phyloP scores from a whole-genome alignment of 192 early-diverging fungal genomes.

The Geranomyces michiganensis region DNA sequence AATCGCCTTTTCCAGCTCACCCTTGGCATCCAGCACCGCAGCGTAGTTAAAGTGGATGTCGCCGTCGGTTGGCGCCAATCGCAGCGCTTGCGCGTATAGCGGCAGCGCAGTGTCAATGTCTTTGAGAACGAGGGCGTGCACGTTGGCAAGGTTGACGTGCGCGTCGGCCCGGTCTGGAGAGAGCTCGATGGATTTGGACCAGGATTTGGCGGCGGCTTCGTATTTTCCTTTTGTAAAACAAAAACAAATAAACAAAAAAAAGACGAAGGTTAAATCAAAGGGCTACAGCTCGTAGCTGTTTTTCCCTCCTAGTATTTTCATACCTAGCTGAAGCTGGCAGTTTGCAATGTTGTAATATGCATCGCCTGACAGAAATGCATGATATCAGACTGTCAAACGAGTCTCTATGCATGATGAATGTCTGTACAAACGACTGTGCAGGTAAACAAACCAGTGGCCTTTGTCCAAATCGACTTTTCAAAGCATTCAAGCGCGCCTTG shows the following conservation, averaged over 20 bases:
- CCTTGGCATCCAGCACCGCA: slow-evolving; percentile 63
- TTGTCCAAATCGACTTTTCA: slow-evolving; percentile 32
- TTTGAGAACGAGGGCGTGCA: slow-evolving; percentile 53
- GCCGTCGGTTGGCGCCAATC: slow-evolving; percentile 66
- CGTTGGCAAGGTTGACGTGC: slow-evolving; percentile 72
- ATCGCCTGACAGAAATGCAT: too few species aligned
- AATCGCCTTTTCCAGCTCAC: slow-evolving; percentile 59
- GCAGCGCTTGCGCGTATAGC: slow-evolving; percentile 60
- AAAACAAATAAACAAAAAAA: neutral
- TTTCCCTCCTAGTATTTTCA: neutral
- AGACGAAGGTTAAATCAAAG: neutral
- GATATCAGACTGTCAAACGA: too few species aligned
- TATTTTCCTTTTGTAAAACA: too few species aligned
- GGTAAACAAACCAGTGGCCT: slow-evolving; percentile 25
- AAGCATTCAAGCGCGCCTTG: slow-evolving; percentile 37
- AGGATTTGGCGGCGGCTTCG: slow-evolving; percentile 59
- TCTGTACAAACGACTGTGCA: too few species aligned
- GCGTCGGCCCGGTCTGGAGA: slow-evolving; percentile 62
- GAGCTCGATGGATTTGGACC: slow-evolving; percentile 58
- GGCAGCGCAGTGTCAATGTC: slow-evolving; percentile 50
- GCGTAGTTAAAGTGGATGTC: slow-evolving; percentile 68
- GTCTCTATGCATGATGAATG: too few species aligned
- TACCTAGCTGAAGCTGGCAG: slow-evolving; percentile 40
- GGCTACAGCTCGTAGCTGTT: neutral
- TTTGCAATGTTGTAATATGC: slow-evolving; percentile 53